Base-by-base conservation (phyloP, 1,139 yeast genomes). In the Schizosaccharomyces versatilis region DNA sequence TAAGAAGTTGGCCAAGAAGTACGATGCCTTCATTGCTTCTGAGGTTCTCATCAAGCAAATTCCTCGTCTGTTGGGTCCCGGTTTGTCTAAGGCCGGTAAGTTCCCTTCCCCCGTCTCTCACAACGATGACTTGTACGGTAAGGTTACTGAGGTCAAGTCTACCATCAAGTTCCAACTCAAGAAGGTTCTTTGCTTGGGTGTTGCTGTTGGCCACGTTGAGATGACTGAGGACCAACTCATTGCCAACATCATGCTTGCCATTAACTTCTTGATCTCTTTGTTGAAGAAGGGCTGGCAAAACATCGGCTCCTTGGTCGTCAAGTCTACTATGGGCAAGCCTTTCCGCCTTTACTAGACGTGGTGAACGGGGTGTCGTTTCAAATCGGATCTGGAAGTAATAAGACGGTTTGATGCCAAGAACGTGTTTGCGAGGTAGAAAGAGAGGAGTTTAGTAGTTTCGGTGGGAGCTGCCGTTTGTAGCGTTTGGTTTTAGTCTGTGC, bases 241-340 rank as follows among this genome's bases (percentile, higher is more conserved):
- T 68, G 84, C 90, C 81, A 98, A 93, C 77, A 85, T 93, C 78
- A 80, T 93, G 86, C 81, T 93, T 90, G 80, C 98, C 68, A 80
- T 94, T 68, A 93, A 93, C 95, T 93, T 93, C 81, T 84, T 93
- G 75, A 98, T 93, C 67, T 93, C 99, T 67, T 79, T 93, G 75
- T 82, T 93, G 75, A 93, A 93, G 95, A 93, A 93, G 93, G 88
- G 90, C 95, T 90, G 98, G 98, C 98, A 93, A 81, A 93, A 93
- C 77, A 96, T 93, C 72, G 97, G 98, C 70, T 90, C 98, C 70
- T 79, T 93, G 76, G 96, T 88, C 73, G 83, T 93, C 78, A 93
- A 93, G 81, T 85, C 96, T 63, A 80, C 97, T 75, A 93, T 93
- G 99, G 98, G 99, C 77, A 97, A 97, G 74, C 84, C 97, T 72